Evolutionary conservation across 139 green algal genomes (phyloP).

Genomic region (Picochlorum sp.): DNA sequence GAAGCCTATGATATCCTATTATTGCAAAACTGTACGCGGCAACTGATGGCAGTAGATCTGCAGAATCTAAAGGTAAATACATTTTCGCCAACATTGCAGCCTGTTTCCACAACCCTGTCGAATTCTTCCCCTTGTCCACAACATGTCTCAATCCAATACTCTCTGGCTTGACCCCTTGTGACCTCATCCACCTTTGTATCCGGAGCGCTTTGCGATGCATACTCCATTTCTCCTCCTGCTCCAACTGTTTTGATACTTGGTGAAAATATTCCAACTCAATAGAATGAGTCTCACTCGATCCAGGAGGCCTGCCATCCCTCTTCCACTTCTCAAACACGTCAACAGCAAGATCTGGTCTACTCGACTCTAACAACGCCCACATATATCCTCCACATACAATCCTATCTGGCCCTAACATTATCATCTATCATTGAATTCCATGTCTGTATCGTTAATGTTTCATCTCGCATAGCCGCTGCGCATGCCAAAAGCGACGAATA

Average conservation of each 20-base stretch:
- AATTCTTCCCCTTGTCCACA: background rate
- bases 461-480: background rate
- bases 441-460: background rate
- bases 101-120: background rate
- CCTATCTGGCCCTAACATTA: background rate
- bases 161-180: constrained; percentile 2
- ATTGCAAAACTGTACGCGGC: constrained; percentile 13
- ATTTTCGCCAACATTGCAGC: background rate
- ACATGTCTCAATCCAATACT: background rate
- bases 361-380: constrained; percentile 4
- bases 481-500: constrained; percentile 9
- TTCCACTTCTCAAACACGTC: constrained; percentile 5
- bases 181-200: constrained; percentile 9
- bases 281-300: background rate
- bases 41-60: constrained; percentile 12
- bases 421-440: constrained; percentile 8
- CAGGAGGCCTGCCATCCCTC: constrained; percentile 3
- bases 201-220: constrained; percentile 1
- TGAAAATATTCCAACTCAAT: background rate
- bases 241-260: background rate
- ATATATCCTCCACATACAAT: constrained; percentile 10
- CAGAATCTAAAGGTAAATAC: background rate
- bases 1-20: constrained; percentile 14
- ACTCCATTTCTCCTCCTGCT: background rate
- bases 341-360: background rate